Evolutionary conservation across 305 asterid genomes (phyloP).

Genomic region (Lippia alba): DNA sequence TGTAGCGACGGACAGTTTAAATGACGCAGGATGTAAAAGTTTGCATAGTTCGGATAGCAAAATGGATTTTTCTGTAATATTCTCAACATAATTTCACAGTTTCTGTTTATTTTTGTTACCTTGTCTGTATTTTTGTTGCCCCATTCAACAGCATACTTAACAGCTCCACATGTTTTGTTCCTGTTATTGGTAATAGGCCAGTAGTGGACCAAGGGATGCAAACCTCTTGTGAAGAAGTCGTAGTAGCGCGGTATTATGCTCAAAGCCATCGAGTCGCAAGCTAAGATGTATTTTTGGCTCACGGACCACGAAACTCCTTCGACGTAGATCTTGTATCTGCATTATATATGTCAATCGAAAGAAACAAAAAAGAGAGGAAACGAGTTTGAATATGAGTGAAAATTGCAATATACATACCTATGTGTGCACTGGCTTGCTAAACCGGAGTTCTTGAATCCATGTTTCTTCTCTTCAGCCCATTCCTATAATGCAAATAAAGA

Average conservation of each 20-base stretch:
- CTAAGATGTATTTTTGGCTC: conserved; percentile 83
- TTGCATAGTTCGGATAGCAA: not conserved
- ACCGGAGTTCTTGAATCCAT: conserved; percentile 62
- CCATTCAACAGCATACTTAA: conserved; percentile 72
- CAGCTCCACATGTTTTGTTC: conserved; percentile 52
- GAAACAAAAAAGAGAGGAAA: not conserved
- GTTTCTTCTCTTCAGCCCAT: conserved; percentile 64
- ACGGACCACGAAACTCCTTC: conserved; percentile 94
- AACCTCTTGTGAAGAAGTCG: conserved; percentile 79
- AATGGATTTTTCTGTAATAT: too few species aligned
- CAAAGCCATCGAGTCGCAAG: conserved; percentile 75
- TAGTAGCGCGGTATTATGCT: conserved; percentile 57
- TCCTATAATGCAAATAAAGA: conserved; percentile 45
- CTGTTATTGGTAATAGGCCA: conserved; percentile 62
- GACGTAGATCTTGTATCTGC: conserved; percentile 80
- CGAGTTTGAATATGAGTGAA: not conserved
- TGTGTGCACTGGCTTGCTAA: conserved; percentile 74
- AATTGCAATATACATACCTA: conserved; percentile 48
- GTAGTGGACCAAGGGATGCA: conserved; percentile 72
- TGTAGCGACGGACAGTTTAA: not conserved
- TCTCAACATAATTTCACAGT: not conserved
- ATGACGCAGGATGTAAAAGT: too few species aligned
- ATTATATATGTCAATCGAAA: conserved; percentile 19
- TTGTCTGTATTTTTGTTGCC: conserved; percentile 62
- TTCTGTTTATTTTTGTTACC: conserved; percentile 38